phyloP scores from a whole-genome alignment of 257 asterid genomes.

The Verbena officinalis region DNA sequence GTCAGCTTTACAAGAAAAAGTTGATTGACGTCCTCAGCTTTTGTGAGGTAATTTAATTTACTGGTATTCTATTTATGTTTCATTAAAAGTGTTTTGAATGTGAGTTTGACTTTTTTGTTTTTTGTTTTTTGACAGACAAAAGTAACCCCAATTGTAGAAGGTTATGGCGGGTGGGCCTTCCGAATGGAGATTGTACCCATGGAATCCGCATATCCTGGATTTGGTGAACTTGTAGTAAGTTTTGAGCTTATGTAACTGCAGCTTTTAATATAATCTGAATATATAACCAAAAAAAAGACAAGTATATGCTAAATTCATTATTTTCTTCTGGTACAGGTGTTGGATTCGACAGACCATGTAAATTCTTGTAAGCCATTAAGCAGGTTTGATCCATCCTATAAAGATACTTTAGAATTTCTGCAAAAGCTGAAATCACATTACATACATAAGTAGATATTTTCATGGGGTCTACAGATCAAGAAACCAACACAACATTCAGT shows the following conservation, averaged over 20 bases:
- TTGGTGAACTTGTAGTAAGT: constrained; percentile 93
- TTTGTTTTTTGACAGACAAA: constrained; percentile 70
- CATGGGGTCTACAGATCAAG: too few relatives aligned
- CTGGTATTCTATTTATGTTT: constrained; percentile 19
- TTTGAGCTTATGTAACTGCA: background rate
- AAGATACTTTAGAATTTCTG: constrained; percentile 78
- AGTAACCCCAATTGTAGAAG: constrained; percentile 97
- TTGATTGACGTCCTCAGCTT: constrained; percentile 92
- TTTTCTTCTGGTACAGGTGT: constrained; percentile 55
- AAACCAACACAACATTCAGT: too few relatives aligned
- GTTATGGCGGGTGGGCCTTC: constrained; percentile 97
- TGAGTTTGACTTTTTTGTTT: constrained; percentile 33
- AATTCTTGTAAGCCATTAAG: constrained; percentile 95
- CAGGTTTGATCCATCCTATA: constrained; percentile 85
- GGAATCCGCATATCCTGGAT: constrained; percentile 98
- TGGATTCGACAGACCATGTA: constrained; percentile 96
- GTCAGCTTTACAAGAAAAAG: constrained; percentile 71
- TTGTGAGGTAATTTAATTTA: constrained; percentile 73
- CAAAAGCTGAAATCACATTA: constrained; percentile 69
- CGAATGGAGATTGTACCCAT: constrained; percentile 96
- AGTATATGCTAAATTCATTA: background rate
- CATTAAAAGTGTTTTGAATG: constrained; percentile 1
- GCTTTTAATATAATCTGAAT: too few relatives aligned
- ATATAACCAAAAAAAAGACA: too few relatives aligned
- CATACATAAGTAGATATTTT: constrained; percentile 26